A percentile compares a stretch with the other conserved stretches of the same genome.
Conservation (phyloP, 169 alveolate species). For the Plasmodium gaboni region DNA sequence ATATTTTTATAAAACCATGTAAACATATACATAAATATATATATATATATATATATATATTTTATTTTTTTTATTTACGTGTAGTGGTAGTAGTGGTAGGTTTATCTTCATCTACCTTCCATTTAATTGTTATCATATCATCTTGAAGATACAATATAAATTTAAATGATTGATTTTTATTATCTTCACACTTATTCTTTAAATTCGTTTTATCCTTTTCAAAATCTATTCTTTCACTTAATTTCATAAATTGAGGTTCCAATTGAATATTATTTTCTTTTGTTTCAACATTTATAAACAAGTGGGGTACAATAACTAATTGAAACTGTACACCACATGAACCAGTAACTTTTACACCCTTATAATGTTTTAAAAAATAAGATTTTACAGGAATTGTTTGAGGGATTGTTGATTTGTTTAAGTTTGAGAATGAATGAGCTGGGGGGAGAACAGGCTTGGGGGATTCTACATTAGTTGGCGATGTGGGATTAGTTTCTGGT, state of each 20-base stretch:
- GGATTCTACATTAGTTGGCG: too few relatives aligned
- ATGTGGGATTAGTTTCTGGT: too few relatives aligned
- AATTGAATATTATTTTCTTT: not conserved
- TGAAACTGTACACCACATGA: slow-evolving; percentile 42
- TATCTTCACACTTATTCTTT: not conserved
- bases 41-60: too few relatives aligned
- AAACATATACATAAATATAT: too few relatives aligned
- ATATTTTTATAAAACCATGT: too few relatives aligned
- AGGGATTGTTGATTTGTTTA: not conserved
- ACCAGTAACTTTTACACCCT: slow-evolving; percentile 46
- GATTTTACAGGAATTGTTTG: slow-evolving; percentile 17
- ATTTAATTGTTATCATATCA: slow-evolving; percentile 1
- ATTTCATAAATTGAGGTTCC: not conserved
- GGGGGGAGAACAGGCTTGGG: not conserved
- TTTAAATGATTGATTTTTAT: not conserved
- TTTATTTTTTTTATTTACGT: not conserved
- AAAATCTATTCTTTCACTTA: too few relatives aligned
- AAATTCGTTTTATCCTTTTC: not conserved
- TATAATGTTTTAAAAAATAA: slow-evolving; percentile 24
- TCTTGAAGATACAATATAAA: not conserved
- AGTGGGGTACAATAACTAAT: slow-evolving; percentile 26
- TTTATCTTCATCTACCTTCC: not conserved
- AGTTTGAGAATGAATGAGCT: not conserved
- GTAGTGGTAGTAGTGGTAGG: not conserved
- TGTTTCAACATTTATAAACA: not conserved